Evolutionary conservation across 2,329 filamentous ascomycete species (phyloP), one percentile per base, ranked within the genome.

Genomic region (Sarocladium oryzae): DNA sequence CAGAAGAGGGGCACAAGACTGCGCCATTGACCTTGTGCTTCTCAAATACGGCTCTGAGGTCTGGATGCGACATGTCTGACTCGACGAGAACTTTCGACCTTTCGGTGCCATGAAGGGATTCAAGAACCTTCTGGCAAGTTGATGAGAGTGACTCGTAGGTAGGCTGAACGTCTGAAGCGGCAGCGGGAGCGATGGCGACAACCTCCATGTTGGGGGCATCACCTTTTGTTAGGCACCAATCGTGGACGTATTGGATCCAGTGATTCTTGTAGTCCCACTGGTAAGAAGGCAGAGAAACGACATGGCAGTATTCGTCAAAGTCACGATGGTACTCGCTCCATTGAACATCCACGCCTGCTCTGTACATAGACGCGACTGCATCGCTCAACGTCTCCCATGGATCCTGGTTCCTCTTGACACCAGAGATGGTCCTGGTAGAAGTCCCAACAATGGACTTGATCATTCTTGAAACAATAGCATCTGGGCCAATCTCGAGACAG

Each of bases 181-280:
- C 46, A 58, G 55, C 16, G 57, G 38, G 10, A 56, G 51, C 7
- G 55, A 52, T 32, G 52, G 57, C 76, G 55, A 86, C 70, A 53
- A 83, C 74, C 61, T 88, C 83, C 36, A 74, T 76, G 38, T 82
- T 71, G 52, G 16, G 35, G 16, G 35, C 11, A 15, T 37, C 35
- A 18, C 35, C 43, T 72, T 89, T 89, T 57, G 76, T 81, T 26
- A 88, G 70, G 20, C 75, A 78, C 82, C 83, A 89, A 65, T 89
- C 82, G 56, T 86, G 84, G 54, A 75, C 65, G 61, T 79, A 81
- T 56, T 75, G 70, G 28, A 79, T 71, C 78, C 78, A 82, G 64
- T 88, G 88, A 56, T 78, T 82, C 73, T 87, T 87, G 60, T 79
- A 71, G 58, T 89, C 82, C 66, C 85, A 90, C 0, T 75, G 75